Evolutionary conservation across 257 asterid genomes (phyloP).

Genomic region (Cordia subcordata): DNA sequence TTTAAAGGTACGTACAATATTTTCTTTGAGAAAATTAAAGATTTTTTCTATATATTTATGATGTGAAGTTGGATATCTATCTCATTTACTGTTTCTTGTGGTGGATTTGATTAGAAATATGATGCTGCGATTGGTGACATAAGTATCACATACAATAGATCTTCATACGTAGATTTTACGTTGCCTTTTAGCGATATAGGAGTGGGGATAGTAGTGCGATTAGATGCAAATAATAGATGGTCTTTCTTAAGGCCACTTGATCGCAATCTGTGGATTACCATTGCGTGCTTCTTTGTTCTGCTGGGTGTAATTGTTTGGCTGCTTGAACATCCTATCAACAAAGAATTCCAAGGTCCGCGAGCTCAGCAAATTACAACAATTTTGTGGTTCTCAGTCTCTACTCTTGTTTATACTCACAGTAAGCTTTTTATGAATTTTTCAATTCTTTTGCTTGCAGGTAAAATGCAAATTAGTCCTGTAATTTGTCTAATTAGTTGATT

Average conservation of each 20-base stretch:
- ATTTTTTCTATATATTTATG: too few relatives aligned
- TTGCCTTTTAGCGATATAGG: conserved; percentile 38
- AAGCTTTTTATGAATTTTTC: conserved; percentile 9
- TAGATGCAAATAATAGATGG: conserved; percentile 27
- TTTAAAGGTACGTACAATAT: conserved; percentile 21
- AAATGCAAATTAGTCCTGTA: background rate
- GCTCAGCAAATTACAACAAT: conserved; percentile 31
- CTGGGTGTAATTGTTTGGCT: conserved; percentile 40
- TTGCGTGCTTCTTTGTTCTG: conserved; percentile 21
- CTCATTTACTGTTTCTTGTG: background rate
- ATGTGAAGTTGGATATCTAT: too few relatives aligned
- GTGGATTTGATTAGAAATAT: conserved; percentile 14
- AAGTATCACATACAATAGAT: conserved; percentile 30
- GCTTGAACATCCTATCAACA: conserved; percentile 35
- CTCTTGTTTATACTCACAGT: conserved; percentile 43
- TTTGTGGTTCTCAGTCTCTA: conserved; percentile 33
- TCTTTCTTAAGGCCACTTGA: conserved; percentile 40
- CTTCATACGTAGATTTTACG: conserved; percentile 42
- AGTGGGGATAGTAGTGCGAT: conserved; percentile 24
- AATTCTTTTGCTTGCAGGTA: background rate
- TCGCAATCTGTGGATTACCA: conserved; percentile 26
- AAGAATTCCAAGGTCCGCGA: conserved; percentile 36
- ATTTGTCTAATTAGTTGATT: background rate
- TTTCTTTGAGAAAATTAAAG: too few relatives aligned
- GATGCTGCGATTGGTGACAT: conserved; percentile 46